Conservation (phyloP, 352 stramenopile genomes). For the Pythium oligandrum region DNA sequence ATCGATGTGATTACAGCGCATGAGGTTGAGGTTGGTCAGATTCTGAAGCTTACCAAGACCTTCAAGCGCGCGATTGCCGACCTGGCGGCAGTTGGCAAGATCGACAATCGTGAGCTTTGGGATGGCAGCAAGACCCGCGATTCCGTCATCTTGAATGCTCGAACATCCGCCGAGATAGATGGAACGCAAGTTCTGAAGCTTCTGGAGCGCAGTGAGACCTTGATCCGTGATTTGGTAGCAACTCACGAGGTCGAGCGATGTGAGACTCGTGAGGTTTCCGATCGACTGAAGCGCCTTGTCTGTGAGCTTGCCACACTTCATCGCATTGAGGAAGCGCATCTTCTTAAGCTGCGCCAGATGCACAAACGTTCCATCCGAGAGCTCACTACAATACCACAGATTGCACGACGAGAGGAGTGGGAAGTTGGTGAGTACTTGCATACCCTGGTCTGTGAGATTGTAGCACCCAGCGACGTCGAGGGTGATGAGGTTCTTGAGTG, state of each 20-base stretch:
- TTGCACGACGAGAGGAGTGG: conserved; percentile 59
- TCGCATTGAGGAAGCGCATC: conserved; percentile 73
- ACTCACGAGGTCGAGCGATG: conserved; percentile 71
- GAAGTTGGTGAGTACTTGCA: conserved; percentile 50
- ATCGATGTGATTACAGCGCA: conserved; percentile 75
- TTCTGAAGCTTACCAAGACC: conserved; percentile 50
- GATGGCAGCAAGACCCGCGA: conserved; percentile 37
- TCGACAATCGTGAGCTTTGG: conserved; percentile 55
- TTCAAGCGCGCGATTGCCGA: conserved; percentile 53
- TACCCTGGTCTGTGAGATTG: conserved; percentile 71
- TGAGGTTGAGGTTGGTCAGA: conserved; percentile 72
- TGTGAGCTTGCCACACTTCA: conserved; percentile 78
- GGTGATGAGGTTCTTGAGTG: conserved; percentile 50
- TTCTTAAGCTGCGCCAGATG: conserved; percentile 46
- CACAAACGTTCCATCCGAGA: conserved; percentile 53
- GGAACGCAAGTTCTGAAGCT: conserved; percentile 45
- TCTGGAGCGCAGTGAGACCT: conserved; percentile 33
- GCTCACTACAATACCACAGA: conserved; percentile 81
- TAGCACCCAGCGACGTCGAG: conserved; percentile 76
- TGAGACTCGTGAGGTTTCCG: conserved; percentile 43
- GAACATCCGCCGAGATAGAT: conserved; percentile 62
- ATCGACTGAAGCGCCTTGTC: conserved; percentile 44
- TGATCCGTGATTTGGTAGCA: conserved; percentile 66
- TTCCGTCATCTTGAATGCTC: conserved; percentile 51
- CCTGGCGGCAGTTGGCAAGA: conserved; percentile 68